Conservation (phyloP, 345 rosid genomes). For the Eucalyptus pumila region DNA sequence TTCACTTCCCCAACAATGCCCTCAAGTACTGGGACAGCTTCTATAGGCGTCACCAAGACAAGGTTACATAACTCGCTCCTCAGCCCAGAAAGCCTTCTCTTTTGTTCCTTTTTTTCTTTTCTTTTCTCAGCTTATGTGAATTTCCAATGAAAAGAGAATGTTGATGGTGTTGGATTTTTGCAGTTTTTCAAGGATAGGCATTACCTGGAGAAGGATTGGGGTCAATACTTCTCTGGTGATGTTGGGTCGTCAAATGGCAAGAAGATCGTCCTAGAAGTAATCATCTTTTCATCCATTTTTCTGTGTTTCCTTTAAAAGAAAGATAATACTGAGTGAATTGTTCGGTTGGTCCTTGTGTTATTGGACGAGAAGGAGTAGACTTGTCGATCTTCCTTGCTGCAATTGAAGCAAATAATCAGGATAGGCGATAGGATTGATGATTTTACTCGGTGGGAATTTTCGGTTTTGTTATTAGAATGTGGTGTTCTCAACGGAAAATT, state of each 20-base stretch:
- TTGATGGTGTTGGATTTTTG: not conserved
- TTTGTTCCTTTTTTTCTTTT: not conserved
- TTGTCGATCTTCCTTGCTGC: not conserved
- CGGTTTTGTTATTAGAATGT: not conserved
- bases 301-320: not conserved
- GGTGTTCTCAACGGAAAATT: not conserved
- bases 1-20: constrained; percentile 20
- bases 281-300: not conserved
- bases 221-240: constrained; percentile 12
- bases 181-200: constrained; percentile 63
- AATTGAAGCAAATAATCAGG: not conserved
- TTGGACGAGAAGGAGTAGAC: not conserved
- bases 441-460: not conserved
- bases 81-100: not conserved
- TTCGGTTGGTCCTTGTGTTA: not conserved
- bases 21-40: constrained; percentile 41
- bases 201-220: constrained; percentile 64
- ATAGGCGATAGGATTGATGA: not conserved
- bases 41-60: constrained; percentile 42
- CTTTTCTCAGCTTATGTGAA: not conserved
- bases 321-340: not conserved
- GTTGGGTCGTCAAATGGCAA: constrained; percentile 3
- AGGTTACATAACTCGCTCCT: not conserved
- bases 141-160: not conserved
- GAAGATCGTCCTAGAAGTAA: constrained; percentile 18